Evolutionary conservation across 2,329 filamentous ascomycete genomes (phyloP), one percentile per base, ranked within the genome.

Genomic region (Aspergillus fumigatus): DNA sequence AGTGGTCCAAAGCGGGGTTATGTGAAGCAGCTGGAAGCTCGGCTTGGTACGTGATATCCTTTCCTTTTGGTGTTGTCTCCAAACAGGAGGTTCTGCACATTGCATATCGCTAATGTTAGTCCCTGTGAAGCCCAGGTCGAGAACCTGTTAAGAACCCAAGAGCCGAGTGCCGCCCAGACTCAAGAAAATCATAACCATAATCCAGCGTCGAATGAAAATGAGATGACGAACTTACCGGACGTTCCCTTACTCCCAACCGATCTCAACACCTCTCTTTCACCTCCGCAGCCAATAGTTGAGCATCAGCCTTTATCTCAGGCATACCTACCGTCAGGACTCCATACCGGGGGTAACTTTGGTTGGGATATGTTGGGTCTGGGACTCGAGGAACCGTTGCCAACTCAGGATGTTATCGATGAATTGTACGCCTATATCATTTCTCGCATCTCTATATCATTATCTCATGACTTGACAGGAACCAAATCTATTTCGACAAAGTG

Each of bases 1-100:
- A 96, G 92, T 72, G 92, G 92, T 2, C 92, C 92, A 2, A 96
- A 96, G 79, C 84, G 92, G 70, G 92, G 92, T 66, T 96, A 97
- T 71, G 92, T 96, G 59, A 96, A 96, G 79, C 88, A 92, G 58
- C 77, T 97, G 65, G 94, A 97, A 75, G 92, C 95, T 72, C 85
- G 94, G 72, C 77, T 99, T 69, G 92, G 92, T 96, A 81, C 78
- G 77, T 57, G 51, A 56, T 51, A 35, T 19, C 45, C 14, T 40
- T 19, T 32, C 45, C 21, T 41, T 29, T 50, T 45, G n/a, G 54
- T 48, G 48, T 50, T 49, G 38, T 23, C 41, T 45, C 57, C 41
- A 11, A 29, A 32, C 48, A 49, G 58, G 29, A 45, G 41, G 29
- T 49, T 48, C 50, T 29, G 26, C 41, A 25, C 3, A 9, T 40